Evolutionary conservation across 495 filamentous ascomycete species (phyloP).

Genomic region (Penicillium riverlandense): DNA sequence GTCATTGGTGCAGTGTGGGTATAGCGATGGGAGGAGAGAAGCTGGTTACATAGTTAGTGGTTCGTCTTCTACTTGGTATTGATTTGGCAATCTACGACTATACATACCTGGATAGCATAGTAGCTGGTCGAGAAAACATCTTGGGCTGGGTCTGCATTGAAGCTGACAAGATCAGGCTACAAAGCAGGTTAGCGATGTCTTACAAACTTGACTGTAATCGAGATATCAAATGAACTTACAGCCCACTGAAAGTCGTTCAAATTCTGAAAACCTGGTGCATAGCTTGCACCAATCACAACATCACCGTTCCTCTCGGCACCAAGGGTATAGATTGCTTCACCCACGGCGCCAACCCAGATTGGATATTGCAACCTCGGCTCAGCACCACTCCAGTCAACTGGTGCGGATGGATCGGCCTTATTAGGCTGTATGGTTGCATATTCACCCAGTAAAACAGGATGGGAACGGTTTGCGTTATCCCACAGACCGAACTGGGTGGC

Average conservation of each 20-base stretch:
- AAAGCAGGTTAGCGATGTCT: too few species aligned
- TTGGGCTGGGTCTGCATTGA: too few species aligned
- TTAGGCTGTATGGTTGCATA: conserved; percentile 27
- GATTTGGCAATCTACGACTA: too few species aligned
- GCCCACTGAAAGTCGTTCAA: conserved; percentile 28
- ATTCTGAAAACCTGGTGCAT: conserved; percentile 33
- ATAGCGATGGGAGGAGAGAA: too few species aligned
- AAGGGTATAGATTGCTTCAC: conserved; percentile 56
- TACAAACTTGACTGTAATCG: not conserved
- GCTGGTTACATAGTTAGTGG: too few species aligned
- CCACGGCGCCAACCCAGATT: conserved; percentile 47
- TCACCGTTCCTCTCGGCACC: conserved; percentile 56
- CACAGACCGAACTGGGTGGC: conserved; percentile 43
- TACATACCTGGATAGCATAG: too few species aligned
- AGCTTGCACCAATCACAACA: conserved; percentile 39
- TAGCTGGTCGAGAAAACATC: too few species aligned
- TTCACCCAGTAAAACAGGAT: conserved; percentile 39
- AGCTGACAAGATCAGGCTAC: too few species aligned
- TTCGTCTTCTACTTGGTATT: too few species aligned
- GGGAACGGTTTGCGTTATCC: conserved; percentile 30
- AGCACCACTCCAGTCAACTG: conserved; percentile 18
- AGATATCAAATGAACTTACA: conserved; percentile 1
- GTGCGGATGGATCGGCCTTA: too few species aligned
- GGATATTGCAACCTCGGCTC: conserved; percentile 24
- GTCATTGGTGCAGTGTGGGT: too few species aligned